Base-by-base conservation (phyloP, 768 basidiomycete genomes). In the Serendipita sp. region DNA sequence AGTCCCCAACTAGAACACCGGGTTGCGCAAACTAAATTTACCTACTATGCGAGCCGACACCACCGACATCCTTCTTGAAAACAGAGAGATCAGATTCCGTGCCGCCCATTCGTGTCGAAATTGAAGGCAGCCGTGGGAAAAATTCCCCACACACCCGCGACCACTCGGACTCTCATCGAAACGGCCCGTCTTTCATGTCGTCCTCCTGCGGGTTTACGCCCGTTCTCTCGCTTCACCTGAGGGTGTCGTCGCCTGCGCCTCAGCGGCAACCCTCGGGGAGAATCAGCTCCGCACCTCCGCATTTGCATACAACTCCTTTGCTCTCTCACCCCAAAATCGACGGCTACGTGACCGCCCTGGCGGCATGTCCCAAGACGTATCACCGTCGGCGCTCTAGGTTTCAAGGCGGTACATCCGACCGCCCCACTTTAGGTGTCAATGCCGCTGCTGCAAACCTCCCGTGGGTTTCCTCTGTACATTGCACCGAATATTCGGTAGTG, bases 381-480 rank as follows among this genome's bases (percentile, higher is more conserved):
- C 71, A 94, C 92, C 90, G 92, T 66, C 24, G 24, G 24, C 7
- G 32, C 53, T 30, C 45, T n/a, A 60, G 13, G 60, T 38, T 35
- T 66, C 63, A 65, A 66, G 58, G 45, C 54, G 13, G 41, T 35
- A 24, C 24, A 24, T 24, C 24, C 24, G 24, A 24, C 24, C 34
- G 24, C 30, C 66, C 30, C 51, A 84, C 90, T 83, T 92, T 92
- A 64, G 89, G 74, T 90, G 92, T 92, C 54, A 92, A 76, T 4
- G 78, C 77, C 2, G 86, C 88, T 3, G 88, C 88, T 24, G 24
- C 24, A 73, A 92, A 93, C 2, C 92, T 92, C 15, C 89, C 91
- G 67, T 89, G 86, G 65, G 87, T 94, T 48, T 85, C 82, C 46
- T 86, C 80, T 73, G 89, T 87, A 70, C 89, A 91, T 0, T 92